These are phyloP conservation scores for Cytospora mali DNA, from an alignment of 2,329 filamentous ascomycete species.

Conservation along the genomic window DNA sequence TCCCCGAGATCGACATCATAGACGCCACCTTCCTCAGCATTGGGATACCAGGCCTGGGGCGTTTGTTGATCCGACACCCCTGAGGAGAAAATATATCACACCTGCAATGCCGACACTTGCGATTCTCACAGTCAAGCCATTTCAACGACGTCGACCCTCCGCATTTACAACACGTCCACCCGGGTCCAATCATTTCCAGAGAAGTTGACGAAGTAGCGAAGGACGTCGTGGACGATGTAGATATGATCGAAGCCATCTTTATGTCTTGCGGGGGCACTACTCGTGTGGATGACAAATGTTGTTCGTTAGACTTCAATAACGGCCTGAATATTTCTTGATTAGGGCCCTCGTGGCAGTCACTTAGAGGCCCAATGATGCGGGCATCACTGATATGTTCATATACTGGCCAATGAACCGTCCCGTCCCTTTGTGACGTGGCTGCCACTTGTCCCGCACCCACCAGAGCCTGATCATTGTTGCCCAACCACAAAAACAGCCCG, in stretches of 20 bases:
- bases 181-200: not conserved
- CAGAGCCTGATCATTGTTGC: not conserved
- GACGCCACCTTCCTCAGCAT: slow-evolving; percentile 4
- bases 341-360: not conserved
- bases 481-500: not conserved
- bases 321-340: not conserved
- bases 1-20: not conserved
- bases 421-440: not conserved
- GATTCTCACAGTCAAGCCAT: slow-evolving; percentile 18
- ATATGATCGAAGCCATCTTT: not conserved
- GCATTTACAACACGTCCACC: slow-evolving; percentile 23
- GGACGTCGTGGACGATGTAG: not conserved
- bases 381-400: not conserved
- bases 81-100: not conserved
- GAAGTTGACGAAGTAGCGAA: not conserved
- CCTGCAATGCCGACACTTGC: slow-evolving; percentile 4
- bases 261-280: not conserved
- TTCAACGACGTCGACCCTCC: slow-evolving; percentile 2
- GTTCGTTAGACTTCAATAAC: not conserved
- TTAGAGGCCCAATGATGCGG: not conserved
- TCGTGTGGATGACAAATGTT: not conserved
- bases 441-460: slow-evolving; percentile 1
- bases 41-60: not conserved
- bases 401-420: not conserved
- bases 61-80: slow-evolving; percentile 14